Evolutionary conservation across 805 yeast genomes (phyloP).

Genomic region (Sugiyamaella marilandica): DNA sequence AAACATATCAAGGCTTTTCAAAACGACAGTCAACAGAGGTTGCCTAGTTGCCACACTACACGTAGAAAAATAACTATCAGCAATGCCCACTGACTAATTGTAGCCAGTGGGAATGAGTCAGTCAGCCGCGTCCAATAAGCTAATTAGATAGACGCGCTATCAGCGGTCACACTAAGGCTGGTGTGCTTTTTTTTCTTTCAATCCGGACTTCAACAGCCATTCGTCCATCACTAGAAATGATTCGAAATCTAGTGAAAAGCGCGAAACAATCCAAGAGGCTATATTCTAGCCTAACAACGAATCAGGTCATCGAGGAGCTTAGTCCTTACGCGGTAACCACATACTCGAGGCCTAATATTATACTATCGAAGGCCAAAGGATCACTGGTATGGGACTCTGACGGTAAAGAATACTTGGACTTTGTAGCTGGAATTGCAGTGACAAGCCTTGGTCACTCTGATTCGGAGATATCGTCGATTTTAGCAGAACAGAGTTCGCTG

Average conservation of each 20-base stretch:
- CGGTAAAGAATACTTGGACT: constrained; percentile 72
- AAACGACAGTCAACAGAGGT: too few relatives aligned
- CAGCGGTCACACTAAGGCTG: too few relatives aligned
- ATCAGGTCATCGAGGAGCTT: background rate
- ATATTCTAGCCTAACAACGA: constrained; percentile 2
- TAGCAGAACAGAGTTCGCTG: constrained; percentile 65
- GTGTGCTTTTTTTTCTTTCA: too few relatives aligned
- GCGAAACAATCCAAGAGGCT: background rate
- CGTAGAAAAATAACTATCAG: too few relatives aligned
- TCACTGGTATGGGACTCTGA: constrained; percentile 77
- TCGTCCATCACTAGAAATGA: background rate
- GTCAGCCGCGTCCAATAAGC: too few relatives aligned
- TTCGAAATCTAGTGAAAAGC: background rate
- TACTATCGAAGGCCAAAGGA: constrained; percentile 77
- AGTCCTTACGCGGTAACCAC: constrained; percentile 33
- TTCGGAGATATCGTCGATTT: constrained; percentile 63
- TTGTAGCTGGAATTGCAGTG: constrained; percentile 95
- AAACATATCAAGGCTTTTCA: too few relatives aligned
- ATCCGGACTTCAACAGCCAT: too few relatives aligned
- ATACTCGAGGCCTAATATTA: constrained; percentile 45
- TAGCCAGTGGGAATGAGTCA: too few relatives aligned
- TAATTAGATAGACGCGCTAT: too few relatives aligned
- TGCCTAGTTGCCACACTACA: too few relatives aligned
- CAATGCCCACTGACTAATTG: too few relatives aligned
- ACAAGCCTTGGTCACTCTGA: constrained; percentile 90